Conservation (phyloP, 1,284 basidiomycete species). For the Kalmanozyma brasiliensis region DNA sequence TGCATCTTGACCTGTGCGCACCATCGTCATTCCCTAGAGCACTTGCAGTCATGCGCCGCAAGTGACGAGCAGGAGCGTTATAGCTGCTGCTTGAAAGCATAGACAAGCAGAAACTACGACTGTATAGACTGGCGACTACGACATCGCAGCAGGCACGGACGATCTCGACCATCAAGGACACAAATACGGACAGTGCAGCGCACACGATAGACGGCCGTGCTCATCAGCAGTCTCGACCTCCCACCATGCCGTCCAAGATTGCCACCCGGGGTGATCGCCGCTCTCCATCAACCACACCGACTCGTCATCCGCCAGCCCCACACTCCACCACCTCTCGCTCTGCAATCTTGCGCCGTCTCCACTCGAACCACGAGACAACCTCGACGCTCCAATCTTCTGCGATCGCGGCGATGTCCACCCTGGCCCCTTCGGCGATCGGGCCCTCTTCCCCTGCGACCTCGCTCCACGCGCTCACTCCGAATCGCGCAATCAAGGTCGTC, state of each 20-base stretch:
- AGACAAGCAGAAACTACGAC: no score
- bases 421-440: constrained; percentile 10
- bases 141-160: no score
- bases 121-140: no score
- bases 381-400: constrained; percentile 25
- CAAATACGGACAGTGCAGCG: no score
- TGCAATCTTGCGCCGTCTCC: constrained; percentile 2
- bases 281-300: constrained; percentile 1
- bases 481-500: constrained; percentile 56
- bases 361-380: constrained; percentile 7
- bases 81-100: no score
- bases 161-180: no score
- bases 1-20: no score
- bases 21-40: no score
- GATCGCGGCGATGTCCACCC: constrained; percentile 28
- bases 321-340: constrained; percentile 4
- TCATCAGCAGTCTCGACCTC: no score
- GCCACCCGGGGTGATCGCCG: not conserved
- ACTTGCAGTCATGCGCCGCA: no score
- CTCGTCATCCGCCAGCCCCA: not conserved
- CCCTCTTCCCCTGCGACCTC: constrained; percentile 29
- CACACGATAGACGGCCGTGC: no score
- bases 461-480: constrained; percentile 17
- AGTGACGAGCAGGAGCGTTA: no score
- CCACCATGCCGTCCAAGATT: constrained; percentile 14